Conservation (phyloP, 2,329 filamentous ascomycete species). For the Xylariaceae sp. region DNA sequence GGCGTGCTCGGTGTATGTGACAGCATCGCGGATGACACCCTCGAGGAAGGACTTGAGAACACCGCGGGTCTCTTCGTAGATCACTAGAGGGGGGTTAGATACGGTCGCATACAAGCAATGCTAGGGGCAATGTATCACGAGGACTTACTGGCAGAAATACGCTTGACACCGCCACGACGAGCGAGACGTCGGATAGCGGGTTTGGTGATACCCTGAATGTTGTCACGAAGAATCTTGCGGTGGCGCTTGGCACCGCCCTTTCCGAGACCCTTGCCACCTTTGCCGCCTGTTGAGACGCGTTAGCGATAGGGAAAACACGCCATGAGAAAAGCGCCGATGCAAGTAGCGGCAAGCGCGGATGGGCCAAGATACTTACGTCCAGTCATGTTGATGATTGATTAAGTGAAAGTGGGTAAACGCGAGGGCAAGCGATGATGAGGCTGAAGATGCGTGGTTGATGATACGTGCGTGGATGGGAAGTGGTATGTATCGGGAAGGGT, state of each 20-base stretch:
- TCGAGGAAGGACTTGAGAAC: conserved; percentile 82
- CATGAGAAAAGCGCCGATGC: neutral
- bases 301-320: conserved; percentile 40
- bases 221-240: conserved; percentile 98
- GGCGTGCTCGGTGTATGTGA: conserved; percentile 80
- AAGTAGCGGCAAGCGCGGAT: neutral
- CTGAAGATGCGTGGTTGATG: conserved; percentile 21
- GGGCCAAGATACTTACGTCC: conserved; percentile 30
- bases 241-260: conserved; percentile 99
- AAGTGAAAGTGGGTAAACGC: conserved; percentile 7
- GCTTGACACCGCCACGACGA: conserved; percentile 99
- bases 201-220: conserved; percentile 99
- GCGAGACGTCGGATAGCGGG: conserved; percentile 97
- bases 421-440: conserved; percentile 22
- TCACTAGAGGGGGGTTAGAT: conserved; percentile 48
- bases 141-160: conserved; percentile 85
- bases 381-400: conserved; percentile 32
- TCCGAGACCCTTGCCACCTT: conserved; percentile 95
- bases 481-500: conserved; percentile 22
- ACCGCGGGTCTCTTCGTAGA: conserved; percentile 79
- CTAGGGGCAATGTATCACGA: conserved; percentile 34
- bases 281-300: conserved; percentile 78
- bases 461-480: conserved; percentile 16
- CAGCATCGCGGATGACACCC: conserved; percentile 72
- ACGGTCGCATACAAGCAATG: neutral